These are phyloP conservation scores for Fusarium pseudoanthophilum DNA, from an alignment of 2,329 filamentous ascomycete genomes.

Conservation along the genomic window DNA sequence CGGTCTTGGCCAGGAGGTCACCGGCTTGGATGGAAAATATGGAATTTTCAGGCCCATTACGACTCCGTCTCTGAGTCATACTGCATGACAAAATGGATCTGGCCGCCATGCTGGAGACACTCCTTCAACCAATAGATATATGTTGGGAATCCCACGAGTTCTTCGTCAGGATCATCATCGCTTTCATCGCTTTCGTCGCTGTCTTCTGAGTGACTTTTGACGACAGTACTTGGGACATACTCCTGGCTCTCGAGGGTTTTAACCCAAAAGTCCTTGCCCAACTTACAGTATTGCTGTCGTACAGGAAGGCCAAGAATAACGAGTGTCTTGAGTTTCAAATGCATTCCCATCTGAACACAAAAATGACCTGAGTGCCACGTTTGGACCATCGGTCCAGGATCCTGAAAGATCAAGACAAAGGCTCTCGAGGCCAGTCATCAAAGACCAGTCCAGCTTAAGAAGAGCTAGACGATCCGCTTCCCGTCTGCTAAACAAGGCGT, in stretches of 20 bases:
- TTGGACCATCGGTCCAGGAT: background rate
- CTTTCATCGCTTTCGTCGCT: background rate
- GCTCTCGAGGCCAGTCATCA: conserved; percentile 17
- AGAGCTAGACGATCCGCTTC: background rate
- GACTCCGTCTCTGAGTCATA: background rate
- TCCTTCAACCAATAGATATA: conserved; percentile 9
- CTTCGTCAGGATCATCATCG: background rate
- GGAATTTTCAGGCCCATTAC: background rate
- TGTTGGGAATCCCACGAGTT: background rate
- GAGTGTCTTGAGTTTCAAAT: conserved; percentile 23
- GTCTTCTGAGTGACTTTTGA: background rate
- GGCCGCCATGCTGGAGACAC: conserved; percentile 20
- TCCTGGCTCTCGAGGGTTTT: background rate
- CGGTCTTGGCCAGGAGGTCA: background rate
- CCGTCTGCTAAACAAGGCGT: background rate
- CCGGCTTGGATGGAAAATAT: background rate
- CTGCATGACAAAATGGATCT: conserved; percentile 13
- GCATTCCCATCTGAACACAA: background rate
- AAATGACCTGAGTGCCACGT: background rate
- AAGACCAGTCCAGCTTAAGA: conserved; percentile 9
- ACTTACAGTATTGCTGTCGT: background rate
- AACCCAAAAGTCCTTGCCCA: background rate
- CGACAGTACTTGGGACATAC: background rate
- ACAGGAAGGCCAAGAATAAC: conserved; percentile 8
- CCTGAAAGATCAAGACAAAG: conserved; percentile 21